These are phyloP conservation scores for Magnaporthiopsis rhizophila DNA, from an alignment of 2,329 filamentous ascomycete species.

Conservation along the genomic window DNA sequence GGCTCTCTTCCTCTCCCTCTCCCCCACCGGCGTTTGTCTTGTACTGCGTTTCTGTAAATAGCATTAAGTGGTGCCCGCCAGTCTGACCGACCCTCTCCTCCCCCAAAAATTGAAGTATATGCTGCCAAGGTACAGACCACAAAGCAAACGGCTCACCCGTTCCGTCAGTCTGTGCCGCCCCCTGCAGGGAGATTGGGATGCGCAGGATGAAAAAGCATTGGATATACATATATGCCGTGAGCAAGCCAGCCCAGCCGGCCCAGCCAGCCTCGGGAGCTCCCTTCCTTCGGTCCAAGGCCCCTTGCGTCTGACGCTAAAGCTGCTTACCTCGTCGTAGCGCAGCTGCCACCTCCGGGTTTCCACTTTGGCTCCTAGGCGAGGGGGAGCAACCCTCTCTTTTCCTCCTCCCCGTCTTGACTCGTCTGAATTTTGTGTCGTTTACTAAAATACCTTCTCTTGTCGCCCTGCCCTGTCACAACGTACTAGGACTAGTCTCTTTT, in stretches of 20 bases:
- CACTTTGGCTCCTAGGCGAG: not conserved
- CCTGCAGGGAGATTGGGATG: conserved; percentile 3
- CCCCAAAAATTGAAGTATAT: not conserved
- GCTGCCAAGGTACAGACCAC: too few relatives aligned
- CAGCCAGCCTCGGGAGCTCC: not conserved
- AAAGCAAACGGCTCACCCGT: not conserved
- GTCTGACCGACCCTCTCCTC: too few relatives aligned
- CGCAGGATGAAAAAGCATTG: not conserved
- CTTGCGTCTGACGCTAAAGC: not conserved
- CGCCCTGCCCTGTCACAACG: not conserved
- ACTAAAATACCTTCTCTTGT: not conserved
- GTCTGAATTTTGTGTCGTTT: not conserved
- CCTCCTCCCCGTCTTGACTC: not conserved
- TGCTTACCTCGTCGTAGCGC: not conserved
- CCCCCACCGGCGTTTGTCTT: not conserved
- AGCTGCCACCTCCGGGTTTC: not conserved
- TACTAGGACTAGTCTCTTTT: not conserved
- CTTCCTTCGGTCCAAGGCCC: not conserved
- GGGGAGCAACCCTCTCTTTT: not conserved
- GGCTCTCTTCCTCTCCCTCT: not conserved
- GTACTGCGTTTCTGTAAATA: not conserved
- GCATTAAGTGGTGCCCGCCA: not conserved
- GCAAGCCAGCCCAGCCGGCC: too few relatives aligned
- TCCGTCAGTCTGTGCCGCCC: not conserved
- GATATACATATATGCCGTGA: not conserved